phyloP scores from a whole-genome alignment of 2,329 filamentous ascomycete species.

The Thermoascus crustaceus region DNA sequence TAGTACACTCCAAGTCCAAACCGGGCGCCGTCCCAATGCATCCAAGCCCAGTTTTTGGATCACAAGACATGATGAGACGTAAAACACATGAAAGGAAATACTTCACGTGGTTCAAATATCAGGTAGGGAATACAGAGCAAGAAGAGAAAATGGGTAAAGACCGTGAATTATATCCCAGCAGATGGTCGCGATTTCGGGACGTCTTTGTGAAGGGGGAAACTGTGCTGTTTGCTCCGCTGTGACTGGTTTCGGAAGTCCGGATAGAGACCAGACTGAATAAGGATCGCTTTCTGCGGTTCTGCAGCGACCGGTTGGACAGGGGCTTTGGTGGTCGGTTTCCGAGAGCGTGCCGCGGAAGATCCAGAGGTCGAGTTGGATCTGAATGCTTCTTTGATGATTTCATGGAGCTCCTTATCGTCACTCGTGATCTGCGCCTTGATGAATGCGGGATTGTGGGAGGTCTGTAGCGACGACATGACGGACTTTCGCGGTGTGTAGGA shows the following conservation, averaged over 20 bases:
- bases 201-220: conserved; percentile 23
- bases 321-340: conserved; percentile 15
- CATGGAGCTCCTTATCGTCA: conserved; percentile 63
- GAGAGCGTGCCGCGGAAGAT: conserved; percentile 11
- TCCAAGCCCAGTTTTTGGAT: too few species aligned
- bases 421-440: conserved; percentile 77
- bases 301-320: conserved; percentile 25
- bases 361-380: conserved; percentile 25
- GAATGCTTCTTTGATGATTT: conserved; percentile 58
- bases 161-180: conserved; percentile 18
- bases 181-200: conserved; percentile 25
- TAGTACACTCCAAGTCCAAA: too few species aligned
- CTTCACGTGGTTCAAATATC: neutral
- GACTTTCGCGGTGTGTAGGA: conserved; percentile 62
- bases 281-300: conserved; percentile 36
- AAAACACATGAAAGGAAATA: too few species aligned
- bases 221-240: conserved; percentile 23
- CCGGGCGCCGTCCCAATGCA: conserved; percentile 11
- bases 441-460: conserved; percentile 51
- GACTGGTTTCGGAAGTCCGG: conserved; percentile 20
- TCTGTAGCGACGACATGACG: conserved; percentile 67
- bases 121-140: neutral
- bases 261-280: conserved; percentile 32
- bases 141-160: conserved; percentile 5
- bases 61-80: conserved; percentile 18